Evolutionary conservation across 805 yeast species (phyloP).

Genomic region (Pichia eremophila): DNA sequence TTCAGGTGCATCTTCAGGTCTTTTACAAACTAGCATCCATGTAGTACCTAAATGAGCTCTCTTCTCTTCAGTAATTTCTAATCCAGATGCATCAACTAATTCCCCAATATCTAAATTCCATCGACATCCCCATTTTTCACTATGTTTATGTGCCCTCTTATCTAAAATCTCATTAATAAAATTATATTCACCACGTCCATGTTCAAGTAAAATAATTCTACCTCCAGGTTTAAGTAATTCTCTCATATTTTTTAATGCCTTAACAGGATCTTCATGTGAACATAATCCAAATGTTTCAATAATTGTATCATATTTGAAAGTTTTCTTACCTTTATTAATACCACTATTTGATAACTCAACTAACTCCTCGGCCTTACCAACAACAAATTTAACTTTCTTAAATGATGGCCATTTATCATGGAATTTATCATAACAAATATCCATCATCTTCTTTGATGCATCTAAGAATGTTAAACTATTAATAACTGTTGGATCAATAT

Average conservation of each 20-base stretch:
- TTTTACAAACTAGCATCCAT: slow-evolving; percentile 72
- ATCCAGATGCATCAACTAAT: slow-evolving; percentile 71
- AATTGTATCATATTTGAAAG: slow-evolving; percentile 75
- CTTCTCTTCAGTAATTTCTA: slow-evolving; percentile 71
- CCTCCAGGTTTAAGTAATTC: slow-evolving; percentile 80
- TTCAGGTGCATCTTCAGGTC: slow-evolving; percentile 53
- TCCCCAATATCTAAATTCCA: slow-evolving; percentile 95
- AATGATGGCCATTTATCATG: slow-evolving; percentile 55
- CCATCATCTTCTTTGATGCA: slow-evolving; percentile 79
- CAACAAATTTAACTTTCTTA: slow-evolving; percentile 73
- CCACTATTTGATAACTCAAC: slow-evolving; percentile 32
- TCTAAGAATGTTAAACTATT: slow-evolving; percentile 79
- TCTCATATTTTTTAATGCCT: slow-evolving; percentile 67
- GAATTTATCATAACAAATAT: slow-evolving; percentile 66
- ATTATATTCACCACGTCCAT: slow-evolving; percentile 79
- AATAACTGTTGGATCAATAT: slow-evolving; percentile 49
- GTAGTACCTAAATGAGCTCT: slow-evolving; percentile 89
- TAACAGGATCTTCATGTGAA: slow-evolving; percentile 89
- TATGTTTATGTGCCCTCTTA: slow-evolving; percentile 70
- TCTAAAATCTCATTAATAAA: slow-evolving; percentile 75
- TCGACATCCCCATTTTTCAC: slow-evolving; percentile 92
- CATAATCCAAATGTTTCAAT: slow-evolving; percentile 93
- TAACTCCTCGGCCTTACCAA: slow-evolving; percentile 82
- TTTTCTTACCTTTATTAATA: slow-evolving; percentile 13
- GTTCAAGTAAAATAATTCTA: slow-evolving; percentile 78